A percentile compares a stretch with the other conserved stretches of the same genome.
Conservation (phyloP, 2,329 filamentous ascomycete genomes). For the Tolypocladium pustulatum region DNA sequence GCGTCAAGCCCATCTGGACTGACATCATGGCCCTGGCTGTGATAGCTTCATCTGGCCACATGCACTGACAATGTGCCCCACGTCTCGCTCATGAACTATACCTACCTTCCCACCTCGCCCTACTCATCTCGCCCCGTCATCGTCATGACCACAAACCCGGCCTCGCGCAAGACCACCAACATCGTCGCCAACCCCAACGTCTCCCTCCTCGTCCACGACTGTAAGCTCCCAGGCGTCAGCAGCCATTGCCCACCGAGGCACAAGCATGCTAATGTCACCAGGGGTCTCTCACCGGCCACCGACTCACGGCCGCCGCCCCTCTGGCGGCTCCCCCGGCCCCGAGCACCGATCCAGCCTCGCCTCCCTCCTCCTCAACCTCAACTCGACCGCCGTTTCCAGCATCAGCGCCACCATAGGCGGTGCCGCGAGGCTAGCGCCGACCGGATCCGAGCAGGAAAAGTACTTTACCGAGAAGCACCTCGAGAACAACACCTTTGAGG, state of each 20-base stretch:
- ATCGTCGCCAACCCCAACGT: slow-evolving; percentile 77
- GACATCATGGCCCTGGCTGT: background rate
- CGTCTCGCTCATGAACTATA: slow-evolving; percentile 98
- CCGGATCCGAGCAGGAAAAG: slow-evolving; percentile 68
- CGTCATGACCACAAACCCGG: slow-evolving; percentile 82
- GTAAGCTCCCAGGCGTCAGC: slow-evolving; percentile 19
- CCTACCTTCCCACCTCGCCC: slow-evolving; percentile 75
- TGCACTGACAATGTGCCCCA: slow-evolving; percentile 75
- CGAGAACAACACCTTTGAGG: slow-evolving; percentile 83
- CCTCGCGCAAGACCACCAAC: slow-evolving; percentile 72
- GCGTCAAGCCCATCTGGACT: background rate
- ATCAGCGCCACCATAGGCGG: slow-evolving; percentile 94
- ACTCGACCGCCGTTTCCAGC: slow-evolving; percentile 74
- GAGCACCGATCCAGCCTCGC: slow-evolving; percentile 66
- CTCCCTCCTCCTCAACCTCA: slow-evolving; percentile 77
- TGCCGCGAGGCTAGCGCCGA: slow-evolving; percentile 61
- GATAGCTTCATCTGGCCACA: slow-evolving; percentile 87
- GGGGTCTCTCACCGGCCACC: slow-evolving; percentile 88
- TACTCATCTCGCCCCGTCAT: slow-evolving; percentile 67
- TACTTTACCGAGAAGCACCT: slow-evolving; percentile 79
- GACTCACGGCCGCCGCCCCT: slow-evolving; percentile 50
- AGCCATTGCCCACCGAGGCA: background rate
- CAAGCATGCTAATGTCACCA: slow-evolving; percentile 9
- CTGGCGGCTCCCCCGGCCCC: slow-evolving; percentile 52
- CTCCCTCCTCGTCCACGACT: slow-evolving; percentile 93